Conservation (phyloP, 83 land plant species). For the Picea abies region DNA sequence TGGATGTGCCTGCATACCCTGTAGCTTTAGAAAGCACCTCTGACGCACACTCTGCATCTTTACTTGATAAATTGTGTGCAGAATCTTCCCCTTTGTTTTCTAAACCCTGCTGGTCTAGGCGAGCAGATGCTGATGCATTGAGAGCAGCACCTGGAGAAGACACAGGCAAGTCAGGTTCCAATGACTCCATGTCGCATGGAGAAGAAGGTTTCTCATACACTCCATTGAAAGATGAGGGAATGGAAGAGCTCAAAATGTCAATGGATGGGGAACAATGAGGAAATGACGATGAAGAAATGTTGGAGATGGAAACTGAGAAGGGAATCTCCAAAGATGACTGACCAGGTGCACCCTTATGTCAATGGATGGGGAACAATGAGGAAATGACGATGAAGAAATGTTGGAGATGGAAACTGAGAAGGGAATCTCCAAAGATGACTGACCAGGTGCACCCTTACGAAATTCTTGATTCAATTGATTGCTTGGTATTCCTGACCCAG, state of each 20-base stretch:
- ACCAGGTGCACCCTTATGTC: not conserved
- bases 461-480: not conserved
- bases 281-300: not conserved
- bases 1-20: conserved; percentile 1
- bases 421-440: not conserved
- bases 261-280: not conserved
- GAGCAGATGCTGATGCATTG: not conserved
- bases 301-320: not conserved
- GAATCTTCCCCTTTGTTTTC: not conserved
- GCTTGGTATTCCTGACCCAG: not conserved
- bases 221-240: not conserved
- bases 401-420: not conserved
- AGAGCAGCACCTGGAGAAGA: not conserved
- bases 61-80: not conserved
- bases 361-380: not conserved
- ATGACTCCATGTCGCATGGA: not conserved
- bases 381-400: not conserved
- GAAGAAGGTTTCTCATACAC: not conserved
- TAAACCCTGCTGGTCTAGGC: not conserved
- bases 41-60: not conserved
- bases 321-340: conserved; percentile 6
- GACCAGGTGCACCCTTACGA: not conserved
- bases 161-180: not conserved
- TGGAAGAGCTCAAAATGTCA: not conserved
- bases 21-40: not conserved